These are phyloP conservation scores for Oxytropis ochrocephala DNA, from an alignment of 306 rosid genomes.

Conservation along the genomic window DNA sequence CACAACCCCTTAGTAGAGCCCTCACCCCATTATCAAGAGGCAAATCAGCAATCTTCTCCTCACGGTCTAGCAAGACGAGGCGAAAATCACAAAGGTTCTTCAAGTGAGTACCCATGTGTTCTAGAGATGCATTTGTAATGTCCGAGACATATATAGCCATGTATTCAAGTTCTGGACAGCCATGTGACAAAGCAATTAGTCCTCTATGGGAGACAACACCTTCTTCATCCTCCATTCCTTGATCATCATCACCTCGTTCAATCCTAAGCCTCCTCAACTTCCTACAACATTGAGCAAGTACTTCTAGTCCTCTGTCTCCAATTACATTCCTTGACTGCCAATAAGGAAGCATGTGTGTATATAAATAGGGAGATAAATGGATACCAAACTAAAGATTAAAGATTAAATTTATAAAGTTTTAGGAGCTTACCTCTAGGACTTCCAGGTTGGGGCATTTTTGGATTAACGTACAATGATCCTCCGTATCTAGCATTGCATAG, in stretches of 20 bases:
- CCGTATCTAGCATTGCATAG: slow-evolving; percentile 79
- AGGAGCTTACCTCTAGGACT: slow-evolving; percentile 66
- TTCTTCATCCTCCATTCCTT: slow-evolving; percentile 79
- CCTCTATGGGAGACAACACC: slow-evolving; percentile 96
- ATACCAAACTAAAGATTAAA: background rate
- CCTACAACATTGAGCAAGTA: slow-evolving; percentile 70
- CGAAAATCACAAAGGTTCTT: slow-evolving; percentile 87
- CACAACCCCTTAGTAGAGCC: slow-evolving; percentile 75
- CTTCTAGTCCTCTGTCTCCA: slow-evolving; percentile 95
- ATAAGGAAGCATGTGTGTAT: slow-evolving; percentile 13
- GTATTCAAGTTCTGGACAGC: slow-evolving; percentile 83
- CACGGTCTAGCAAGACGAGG: slow-evolving; percentile 80
- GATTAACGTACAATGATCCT: slow-evolving; percentile 80
- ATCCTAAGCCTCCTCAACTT: slow-evolving; percentile 77
- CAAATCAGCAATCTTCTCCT: slow-evolving; percentile 62
- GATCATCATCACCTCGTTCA: slow-evolving; percentile 92
- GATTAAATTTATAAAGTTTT: too few relatives aligned
- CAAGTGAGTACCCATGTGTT: slow-evolving; percentile 60
- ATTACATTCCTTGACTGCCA: slow-evolving; percentile 88
- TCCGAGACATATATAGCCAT: slow-evolving; percentile 89
- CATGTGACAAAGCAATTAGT: slow-evolving; percentile 77
- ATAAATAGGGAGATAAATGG: background rate
- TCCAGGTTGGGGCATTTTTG: slow-evolving; percentile 84
- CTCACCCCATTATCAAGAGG: slow-evolving; percentile 95
- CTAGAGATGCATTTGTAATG: slow-evolving; percentile 68